Evolutionary conservation across 371 early-diverging fungal species (phyloP), one percentile per base, ranked within the genome.

Genomic region (Mortierella sp.): DNA sequence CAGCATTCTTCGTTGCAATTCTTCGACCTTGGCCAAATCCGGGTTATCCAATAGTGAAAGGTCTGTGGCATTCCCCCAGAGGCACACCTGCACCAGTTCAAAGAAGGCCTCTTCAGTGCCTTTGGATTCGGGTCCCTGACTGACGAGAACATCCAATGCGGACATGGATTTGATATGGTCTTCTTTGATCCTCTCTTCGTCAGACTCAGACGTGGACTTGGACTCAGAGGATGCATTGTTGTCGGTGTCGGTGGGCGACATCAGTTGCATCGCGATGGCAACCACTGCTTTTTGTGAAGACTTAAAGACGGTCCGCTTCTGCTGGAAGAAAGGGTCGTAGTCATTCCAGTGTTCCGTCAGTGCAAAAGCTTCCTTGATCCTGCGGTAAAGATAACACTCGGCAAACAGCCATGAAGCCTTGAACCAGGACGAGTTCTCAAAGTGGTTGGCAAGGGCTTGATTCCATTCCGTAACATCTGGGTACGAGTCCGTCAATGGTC

Each of bases 11-110:
- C 86, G 85, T 60, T 94, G 94, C 63, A 92, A 76, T 52, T 86
- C 84, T 53, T 89, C 83, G 37, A 94, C 84, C 32, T 89, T 90
- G 43, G 86, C 89, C 62, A 84, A 82, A 43, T 83, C 86, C 56
- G 93, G 86, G 59, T 93, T 88, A 19, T 89, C 88, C 59, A 94
- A 79, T 64, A 96, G 80, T 46, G 92, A 92, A 63, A 96, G 79
- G 69, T 96, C 96, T 3, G 92, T 92, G 24, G 92, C 91, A 82
- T 96, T 96, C 2, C 96, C 96, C 96, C 96, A 96, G 39, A 96
- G 79, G 24, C 89, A 90, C 27, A 91, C 84, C 73, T 92, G 90
- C 21, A 86, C 68, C 60, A 94, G 67, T 69, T 93, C 94, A 58
- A 84, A 69, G 68, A 92, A 92, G 4, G 87, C 83, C 52, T 89